Conservation (phyloP, 2,329 filamentous ascomycete genomes). For the Pseudogymnoascus sp. region DNA sequence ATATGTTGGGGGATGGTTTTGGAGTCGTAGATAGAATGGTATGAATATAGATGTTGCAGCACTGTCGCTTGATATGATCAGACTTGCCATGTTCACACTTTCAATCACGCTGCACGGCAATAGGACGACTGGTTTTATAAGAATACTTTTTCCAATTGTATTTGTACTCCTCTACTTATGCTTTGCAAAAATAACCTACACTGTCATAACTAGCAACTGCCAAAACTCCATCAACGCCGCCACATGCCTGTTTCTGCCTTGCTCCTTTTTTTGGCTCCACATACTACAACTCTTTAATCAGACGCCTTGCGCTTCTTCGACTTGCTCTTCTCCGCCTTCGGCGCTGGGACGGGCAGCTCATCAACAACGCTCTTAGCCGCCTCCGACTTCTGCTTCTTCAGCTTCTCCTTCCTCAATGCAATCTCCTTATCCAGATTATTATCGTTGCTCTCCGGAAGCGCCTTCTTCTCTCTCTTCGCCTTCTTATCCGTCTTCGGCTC, state of each 20-base stretch:
- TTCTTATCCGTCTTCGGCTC: slow-evolving; percentile 26
- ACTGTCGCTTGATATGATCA: neutral
- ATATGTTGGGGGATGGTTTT: neutral
- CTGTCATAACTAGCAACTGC: neutral
- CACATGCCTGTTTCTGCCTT: neutral
- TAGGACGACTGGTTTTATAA: neutral
- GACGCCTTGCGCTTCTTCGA: slow-evolving; percentile 22
- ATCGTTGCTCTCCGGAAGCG: slow-evolving; percentile 26
- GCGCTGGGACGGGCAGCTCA: slow-evolving; percentile 20
- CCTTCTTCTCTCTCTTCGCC: slow-evolving; percentile 32
- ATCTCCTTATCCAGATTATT: slow-evolving; percentile 31
- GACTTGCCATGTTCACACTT: neutral
- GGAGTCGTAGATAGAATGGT: neutral
- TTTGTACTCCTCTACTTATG: neutral
- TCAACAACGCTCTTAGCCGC: slow-evolving; percentile 21
- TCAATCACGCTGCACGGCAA: neutral
- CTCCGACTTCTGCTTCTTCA: slow-evolving; percentile 31
- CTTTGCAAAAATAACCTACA: neutral
- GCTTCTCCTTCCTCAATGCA: slow-evolving; percentile 27
- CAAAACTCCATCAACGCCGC: slow-evolving; percentile 3
- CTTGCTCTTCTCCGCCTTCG: slow-evolving; percentile 20
- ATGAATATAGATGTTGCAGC: neutral
- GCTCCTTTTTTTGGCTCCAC: neutral
- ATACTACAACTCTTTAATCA: slow-evolving; percentile 7
- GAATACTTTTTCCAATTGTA: neutral